A percentile compares a stretch with the other conserved stretches of the same genome.
These are phyloP conservation scores for Buddleja alternifolia DNA, from an alignment of 257 asterid genomes.

Conservation along the genomic window DNA sequence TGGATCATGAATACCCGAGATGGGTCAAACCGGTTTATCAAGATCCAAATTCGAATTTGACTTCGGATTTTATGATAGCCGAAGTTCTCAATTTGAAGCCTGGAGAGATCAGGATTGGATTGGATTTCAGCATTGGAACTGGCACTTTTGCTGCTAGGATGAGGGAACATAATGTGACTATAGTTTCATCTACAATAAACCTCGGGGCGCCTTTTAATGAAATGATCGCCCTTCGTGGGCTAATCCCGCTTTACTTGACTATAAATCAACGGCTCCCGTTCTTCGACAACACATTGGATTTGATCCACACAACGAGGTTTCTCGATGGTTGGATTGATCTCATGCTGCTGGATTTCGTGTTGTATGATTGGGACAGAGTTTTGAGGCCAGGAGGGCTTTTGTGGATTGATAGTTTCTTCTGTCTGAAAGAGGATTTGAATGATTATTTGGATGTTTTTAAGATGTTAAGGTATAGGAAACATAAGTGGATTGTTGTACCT, in stretches of 20 bases:
- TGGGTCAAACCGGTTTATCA: conserved; percentile 50
- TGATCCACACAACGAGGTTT: conserved; percentile 69
- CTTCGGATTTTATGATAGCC: conserved; percentile 50
- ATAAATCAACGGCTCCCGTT: conserved; percentile 71
- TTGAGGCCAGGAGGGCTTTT: conserved; percentile 74
- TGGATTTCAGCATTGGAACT: conserved; percentile 67
- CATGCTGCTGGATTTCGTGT: conserved; percentile 55
- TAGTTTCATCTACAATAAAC: conserved; percentile 55
- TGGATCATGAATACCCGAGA: conserved; percentile 53
- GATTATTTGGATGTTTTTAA: conserved; percentile 55
- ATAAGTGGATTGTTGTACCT: conserved; percentile 61
- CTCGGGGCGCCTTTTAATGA: conserved; percentile 73
- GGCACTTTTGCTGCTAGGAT: conserved; percentile 72
- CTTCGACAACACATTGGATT: conserved; percentile 65
- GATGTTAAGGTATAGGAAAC: conserved; percentile 58
- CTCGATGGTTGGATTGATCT: conserved; percentile 75
- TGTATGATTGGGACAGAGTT: conserved; percentile 71
- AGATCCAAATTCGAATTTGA: conserved; percentile 33
- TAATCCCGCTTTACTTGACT: conserved; percentile 61
- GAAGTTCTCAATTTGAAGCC: conserved; percentile 60
- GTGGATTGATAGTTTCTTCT: conserved; percentile 73
- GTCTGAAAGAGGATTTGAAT: conserved; percentile 56
- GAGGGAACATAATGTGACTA: conserved; percentile 59
- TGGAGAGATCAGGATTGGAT: conserved; percentile 53
- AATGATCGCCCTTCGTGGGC: conserved; percentile 60